Conservation (phyloP, 2,329 filamentous ascomycete species). For the Fusarium floridanum region DNA sequence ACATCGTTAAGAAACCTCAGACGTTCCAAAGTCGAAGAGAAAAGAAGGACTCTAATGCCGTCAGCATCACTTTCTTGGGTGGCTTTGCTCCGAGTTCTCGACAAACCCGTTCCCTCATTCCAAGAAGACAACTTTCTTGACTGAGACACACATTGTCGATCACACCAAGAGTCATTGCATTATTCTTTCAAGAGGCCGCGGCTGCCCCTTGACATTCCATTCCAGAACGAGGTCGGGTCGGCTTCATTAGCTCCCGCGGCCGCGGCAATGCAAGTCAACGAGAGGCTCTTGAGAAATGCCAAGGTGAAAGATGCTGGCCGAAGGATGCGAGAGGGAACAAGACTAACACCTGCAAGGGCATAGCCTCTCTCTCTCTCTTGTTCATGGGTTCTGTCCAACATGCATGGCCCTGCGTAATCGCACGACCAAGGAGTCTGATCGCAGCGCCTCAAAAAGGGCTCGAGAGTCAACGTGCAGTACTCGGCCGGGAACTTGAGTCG, state of each 20-base stretch:
- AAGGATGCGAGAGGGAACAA: not conserved
- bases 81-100: not conserved
- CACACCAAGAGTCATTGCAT: not conserved
- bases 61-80: not conserved
- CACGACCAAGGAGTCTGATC: constrained; percentile 1
- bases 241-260: constrained; percentile 5
- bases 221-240: not conserved
- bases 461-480: not conserved
- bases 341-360: constrained; percentile 3
- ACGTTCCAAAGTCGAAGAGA: not conserved
- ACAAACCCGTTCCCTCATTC: not conserved
- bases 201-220: not conserved
- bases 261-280: constrained; percentile 9
- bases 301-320: not conserved
- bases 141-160: not conserved
- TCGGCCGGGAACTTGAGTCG: constrained; percentile 4
- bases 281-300: constrained; percentile 3
- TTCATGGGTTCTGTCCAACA: not conserved
- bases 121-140: not conserved
- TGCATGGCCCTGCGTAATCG: constrained; percentile 14
- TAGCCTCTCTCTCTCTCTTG: not conserved
- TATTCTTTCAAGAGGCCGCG: not conserved
- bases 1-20: constrained; percentile 3
- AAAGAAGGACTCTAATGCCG: not conserved
- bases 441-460: not conserved